Evolutionary conservation across 441 rosid genomes (phyloP).

Genomic region (Sinapis alba): DNA sequence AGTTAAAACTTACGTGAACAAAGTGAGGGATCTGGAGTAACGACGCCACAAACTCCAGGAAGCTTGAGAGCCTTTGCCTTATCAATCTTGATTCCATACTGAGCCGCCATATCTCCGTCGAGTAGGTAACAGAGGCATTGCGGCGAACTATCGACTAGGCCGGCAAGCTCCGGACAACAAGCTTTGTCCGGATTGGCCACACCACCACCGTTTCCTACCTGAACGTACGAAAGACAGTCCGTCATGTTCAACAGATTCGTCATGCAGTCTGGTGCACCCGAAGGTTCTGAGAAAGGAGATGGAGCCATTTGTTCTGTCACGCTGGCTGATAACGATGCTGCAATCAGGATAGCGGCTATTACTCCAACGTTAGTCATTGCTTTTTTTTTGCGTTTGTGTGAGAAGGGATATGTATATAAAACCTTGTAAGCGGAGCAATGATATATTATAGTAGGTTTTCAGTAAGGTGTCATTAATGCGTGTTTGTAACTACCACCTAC

Average conservation of each 20-base stretch:
- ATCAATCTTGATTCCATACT: slow-evolving; percentile 51
- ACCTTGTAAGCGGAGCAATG: slow-evolving; percentile 12
- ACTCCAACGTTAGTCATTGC: slow-evolving; percentile 27
- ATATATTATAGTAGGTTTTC: slow-evolving; percentile 22
- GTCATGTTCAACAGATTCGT: slow-evolving; percentile 51
- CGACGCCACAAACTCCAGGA: slow-evolving; percentile 57
- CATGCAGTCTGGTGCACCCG: slow-evolving; percentile 47
- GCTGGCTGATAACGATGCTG: not conserved
- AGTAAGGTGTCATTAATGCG: slow-evolving; percentile 30
- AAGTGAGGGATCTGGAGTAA: slow-evolving; percentile 49
- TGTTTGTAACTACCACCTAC: slow-evolving; percentile 35
- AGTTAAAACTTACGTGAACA: slow-evolving; percentile 53
- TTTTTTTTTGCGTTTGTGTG: not conserved
- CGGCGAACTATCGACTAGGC: slow-evolving; percentile 56
- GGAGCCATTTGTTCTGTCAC: slow-evolving; percentile 29
- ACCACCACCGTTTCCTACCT: slow-evolving; percentile 48
- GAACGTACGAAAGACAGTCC: slow-evolving; percentile 67
- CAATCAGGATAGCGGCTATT: slow-evolving; percentile 14
- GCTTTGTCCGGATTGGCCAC: slow-evolving; percentile 55
- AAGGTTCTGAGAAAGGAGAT: slow-evolving; percentile 37
- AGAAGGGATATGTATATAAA: not conserved
- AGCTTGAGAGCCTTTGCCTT: slow-evolving; percentile 61
- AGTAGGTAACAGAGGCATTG: slow-evolving; percentile 65
- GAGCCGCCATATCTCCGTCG: slow-evolving; percentile 28
- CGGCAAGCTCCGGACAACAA: slow-evolving; percentile 88